These are phyloP conservation scores for Beauveria asiatica DNA, from an alignment of 2,329 filamentous ascomycete species.

Conservation along the genomic window DNA sequence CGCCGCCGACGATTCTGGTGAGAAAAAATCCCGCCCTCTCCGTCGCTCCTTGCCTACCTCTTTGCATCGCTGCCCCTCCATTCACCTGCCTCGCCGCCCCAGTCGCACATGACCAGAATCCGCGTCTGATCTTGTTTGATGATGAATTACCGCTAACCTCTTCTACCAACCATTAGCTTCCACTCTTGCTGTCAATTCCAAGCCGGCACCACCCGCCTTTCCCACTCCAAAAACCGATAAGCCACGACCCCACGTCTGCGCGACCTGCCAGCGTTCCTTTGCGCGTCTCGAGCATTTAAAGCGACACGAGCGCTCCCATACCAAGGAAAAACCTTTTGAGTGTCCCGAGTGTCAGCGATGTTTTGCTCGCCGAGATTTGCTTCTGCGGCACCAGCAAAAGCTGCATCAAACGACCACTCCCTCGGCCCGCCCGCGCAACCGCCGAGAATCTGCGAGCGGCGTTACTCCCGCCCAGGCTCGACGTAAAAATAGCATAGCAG, in stretches of 20 bases:
- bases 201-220: constrained; percentile 37
- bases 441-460: constrained; percentile 79
- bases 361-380: constrained; percentile 85
- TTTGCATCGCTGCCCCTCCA: neutral
- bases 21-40: constrained; percentile 16
- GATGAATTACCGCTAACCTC: neutral
- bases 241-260: constrained; percentile 88
- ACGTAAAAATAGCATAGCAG: constrained; percentile 85
- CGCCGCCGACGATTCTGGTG: constrained; percentile 33
- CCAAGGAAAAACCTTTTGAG: constrained; percentile 95
- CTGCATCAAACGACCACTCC: constrained; percentile 88
- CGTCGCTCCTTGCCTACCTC: neutral
- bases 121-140: neutral
- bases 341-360: constrained; percentile 91
- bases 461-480: constrained; percentile 58
- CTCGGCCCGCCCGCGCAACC: constrained; percentile 75
- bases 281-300: constrained; percentile 94
- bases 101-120: too few relatives aligned
- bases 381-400: constrained; percentile 96
- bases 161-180: constrained; percentile 27
- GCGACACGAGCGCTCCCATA: constrained; percentile 26
- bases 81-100: neutral
- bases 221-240: constrained; percentile 94
- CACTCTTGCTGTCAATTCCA: constrained; percentile 44
- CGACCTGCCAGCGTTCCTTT: constrained; percentile 84